A percentile compares a stretch with the other conserved stretches of the same genome.
These are phyloP conservation scores for Hibiscus syriacus DNA, from an alignment of 345 rosid genomes.

Conservation along the genomic window DNA sequence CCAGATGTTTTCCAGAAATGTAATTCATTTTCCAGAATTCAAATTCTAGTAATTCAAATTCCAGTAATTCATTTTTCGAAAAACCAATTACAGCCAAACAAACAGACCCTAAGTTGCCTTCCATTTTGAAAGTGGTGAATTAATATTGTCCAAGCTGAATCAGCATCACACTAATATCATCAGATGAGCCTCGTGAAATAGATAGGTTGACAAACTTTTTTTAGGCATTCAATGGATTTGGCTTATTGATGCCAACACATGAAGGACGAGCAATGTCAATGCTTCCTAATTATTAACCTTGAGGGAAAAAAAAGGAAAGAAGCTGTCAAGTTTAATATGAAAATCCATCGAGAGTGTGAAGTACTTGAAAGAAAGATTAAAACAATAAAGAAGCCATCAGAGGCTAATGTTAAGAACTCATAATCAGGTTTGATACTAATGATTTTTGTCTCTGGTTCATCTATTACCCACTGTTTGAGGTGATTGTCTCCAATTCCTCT, in stretches of 20 bases:
- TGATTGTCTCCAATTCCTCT: constrained; percentile 72
- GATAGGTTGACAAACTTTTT: constrained; percentile 56
- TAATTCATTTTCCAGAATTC: no score
- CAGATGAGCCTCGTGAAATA: constrained; percentile 58
- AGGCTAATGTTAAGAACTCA: constrained; percentile 83
- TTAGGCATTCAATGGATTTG: constrained; percentile 44
- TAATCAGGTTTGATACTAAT: constrained; percentile 37
- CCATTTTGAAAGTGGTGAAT: no score
- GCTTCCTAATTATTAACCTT: constrained; percentile 87
- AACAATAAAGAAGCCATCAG: constrained; percentile 37
- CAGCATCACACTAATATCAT: constrained; percentile 67
- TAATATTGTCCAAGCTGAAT: constrained; percentile 36
- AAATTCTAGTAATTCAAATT: no score
- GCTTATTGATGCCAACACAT: constrained; percentile 33
- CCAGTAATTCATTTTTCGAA: no score
- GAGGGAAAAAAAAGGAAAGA: constrained; percentile 3
- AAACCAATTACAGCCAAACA: no score
- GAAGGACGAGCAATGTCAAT: constrained; percentile 52
- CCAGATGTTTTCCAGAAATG: no score
- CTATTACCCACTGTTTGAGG: constrained; percentile 68
- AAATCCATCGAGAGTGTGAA: background rate
- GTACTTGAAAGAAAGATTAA: background rate
- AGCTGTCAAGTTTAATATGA: background rate
- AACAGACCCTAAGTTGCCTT: no score
- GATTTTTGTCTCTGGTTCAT: constrained; percentile 65